Evolutionary conservation across 129 eudicot genomes (phyloP), one percentile per base, ranked within the genome.

Genomic region (Erigeron canadensis): DNA sequence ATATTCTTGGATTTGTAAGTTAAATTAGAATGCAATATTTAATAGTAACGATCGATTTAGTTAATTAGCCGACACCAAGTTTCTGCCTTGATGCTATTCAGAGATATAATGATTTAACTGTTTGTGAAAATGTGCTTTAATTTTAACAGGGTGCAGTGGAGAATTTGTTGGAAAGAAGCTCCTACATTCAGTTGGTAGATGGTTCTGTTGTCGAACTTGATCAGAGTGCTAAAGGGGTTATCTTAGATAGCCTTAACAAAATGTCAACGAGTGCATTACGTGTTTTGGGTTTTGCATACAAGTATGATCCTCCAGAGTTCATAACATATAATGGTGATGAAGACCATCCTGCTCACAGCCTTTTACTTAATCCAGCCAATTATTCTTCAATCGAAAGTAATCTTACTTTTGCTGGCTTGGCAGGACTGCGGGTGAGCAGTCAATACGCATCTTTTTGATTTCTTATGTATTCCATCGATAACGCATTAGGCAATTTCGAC

Each of bases 221-320:
- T 67, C 79, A 75, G 39, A 37, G 46, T 23, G 73, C 86, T 18
- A 88, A 80, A 78, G 43, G 73, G 39, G 57, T 72, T 17, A 88
- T 95, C 69, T 77, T 88, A 58, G 60, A 75, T 22, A 90, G 95
- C 75, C 97, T 90, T 75, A 71, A 86, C 51, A 85, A 88, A 65
- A 81, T 88, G 84, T 88, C 96, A 6, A 66, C 91, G 4, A 69
- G 79, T 45, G 91, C 97, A 16, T 90, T 95, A 72, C 96, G 99
- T 77, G 93, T 91, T 37, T 63, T 95, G 82, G 99, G 97, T 80
- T 88, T 95, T 73, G 99, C 99, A 72, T 95, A 86, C 83, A 95
- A 86, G 79, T 96, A 88, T 21, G 96, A 95, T 15, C 88, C 85
- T 37, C 79, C 82, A 28, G 94, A 88, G 43, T 83, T 95, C 58